phyloP scores from a whole-genome alignment of 441 rosid species.

The Bruguiera hainesii region DNA sequence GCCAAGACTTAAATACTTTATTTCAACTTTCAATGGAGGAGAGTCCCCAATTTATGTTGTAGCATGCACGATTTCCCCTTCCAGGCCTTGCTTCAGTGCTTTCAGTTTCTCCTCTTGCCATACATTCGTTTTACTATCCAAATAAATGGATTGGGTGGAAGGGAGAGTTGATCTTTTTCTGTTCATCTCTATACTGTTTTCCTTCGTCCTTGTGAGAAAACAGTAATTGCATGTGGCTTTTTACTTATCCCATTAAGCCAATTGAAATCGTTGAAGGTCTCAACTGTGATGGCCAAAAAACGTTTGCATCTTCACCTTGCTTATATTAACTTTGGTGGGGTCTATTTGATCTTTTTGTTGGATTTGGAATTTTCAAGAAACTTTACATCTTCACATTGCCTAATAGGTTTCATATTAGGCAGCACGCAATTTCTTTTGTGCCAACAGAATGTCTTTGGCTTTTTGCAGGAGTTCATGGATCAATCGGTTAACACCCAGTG shows the following conservation, averaged over 20 bases:
- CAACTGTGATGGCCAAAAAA: neutral
- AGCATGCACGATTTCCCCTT: neutral
- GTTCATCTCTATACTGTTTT: neutral
- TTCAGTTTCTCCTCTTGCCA: neutral
- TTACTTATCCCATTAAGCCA: neutral
- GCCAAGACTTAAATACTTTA: too few species aligned
- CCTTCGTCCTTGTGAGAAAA: neutral
- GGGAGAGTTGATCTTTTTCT: neutral
- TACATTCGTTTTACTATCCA: neutral
- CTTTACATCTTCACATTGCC: too few species aligned
- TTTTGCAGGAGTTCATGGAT: slow-evolving; percentile 67
- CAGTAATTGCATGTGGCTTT: neutral
- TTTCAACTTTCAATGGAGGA: too few species aligned
- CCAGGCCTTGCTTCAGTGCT: neutral
- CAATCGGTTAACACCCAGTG: slow-evolving; percentile 34
- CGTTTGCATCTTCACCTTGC: too few species aligned
- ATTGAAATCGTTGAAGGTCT: neutral
- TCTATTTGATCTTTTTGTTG: too few species aligned
- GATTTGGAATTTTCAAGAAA: too few species aligned
- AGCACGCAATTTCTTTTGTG: neutral
- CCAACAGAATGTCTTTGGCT: slow-evolving; percentile 17
- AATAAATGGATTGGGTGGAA: neutral
- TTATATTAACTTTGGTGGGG: too few species aligned
- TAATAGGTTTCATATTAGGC: neutral
- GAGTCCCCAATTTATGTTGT: too few species aligned